A percentile compares a stretch with the other conserved stretches of the same genome.
Evolutionary conservation across 2,329 filamentous ascomycete species (phyloP).

Genomic region (Dactylellina sp.): DNA sequence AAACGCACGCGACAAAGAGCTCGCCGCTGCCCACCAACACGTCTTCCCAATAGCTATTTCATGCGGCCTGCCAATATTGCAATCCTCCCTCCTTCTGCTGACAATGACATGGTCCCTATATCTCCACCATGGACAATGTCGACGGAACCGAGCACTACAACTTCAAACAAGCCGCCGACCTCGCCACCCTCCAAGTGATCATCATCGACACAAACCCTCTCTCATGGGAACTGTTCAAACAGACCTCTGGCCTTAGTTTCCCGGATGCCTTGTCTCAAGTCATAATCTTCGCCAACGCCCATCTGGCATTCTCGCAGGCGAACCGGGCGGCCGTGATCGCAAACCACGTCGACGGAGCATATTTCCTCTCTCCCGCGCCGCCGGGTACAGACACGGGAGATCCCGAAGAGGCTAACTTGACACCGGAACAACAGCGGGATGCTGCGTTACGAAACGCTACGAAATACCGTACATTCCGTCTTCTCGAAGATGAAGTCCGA

Average conservation of each 20-base stretch:
- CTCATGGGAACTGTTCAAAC: constrained; percentile 83
- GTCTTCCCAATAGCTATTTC: neutral
- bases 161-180: constrained; percentile 63
- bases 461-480: constrained; percentile 91
- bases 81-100: neutral
- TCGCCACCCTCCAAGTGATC: constrained; percentile 85
- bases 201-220: constrained; percentile 96
- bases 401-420: constrained; percentile 67
- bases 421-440: constrained; percentile 64
- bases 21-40: constrained; percentile 11
- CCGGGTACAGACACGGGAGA: constrained; percentile 61
- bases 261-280: constrained; percentile 87
- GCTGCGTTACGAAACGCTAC: constrained; percentile 67
- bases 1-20: constrained; percentile 5
- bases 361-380: constrained; percentile 84
- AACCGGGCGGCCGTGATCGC: constrained; percentile 94
- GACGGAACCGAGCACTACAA: constrained; percentile 65
- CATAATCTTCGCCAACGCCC: constrained; percentile 95
- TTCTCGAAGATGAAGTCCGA: constrained; percentile 84
- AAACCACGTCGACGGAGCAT: constrained; percentile 84
- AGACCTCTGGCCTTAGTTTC: constrained; percentile 75
- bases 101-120: constrained; percentile 17
- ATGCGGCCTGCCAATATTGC: no score
- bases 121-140: constrained; percentile 58
- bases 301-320: constrained; percentile 90